Conservation (phyloP, 768 basidiomycete species). For the Termitomyces sp. region DNA sequence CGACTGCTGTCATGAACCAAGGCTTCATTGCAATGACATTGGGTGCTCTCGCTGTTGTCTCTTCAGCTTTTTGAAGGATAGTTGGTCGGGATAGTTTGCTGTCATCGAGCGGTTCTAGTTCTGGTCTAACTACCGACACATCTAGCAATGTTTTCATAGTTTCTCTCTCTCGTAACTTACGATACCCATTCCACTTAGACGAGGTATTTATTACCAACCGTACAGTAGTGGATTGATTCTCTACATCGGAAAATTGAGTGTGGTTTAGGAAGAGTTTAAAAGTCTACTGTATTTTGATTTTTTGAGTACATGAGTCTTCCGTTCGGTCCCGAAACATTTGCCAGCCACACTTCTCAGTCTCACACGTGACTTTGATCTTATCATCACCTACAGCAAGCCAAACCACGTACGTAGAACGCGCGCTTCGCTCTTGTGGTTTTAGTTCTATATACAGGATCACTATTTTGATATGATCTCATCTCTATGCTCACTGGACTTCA, state of each 20-base stretch:
- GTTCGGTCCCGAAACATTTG: background rate
- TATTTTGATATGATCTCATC: background rate
- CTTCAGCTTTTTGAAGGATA: slow-evolving; percentile 12
- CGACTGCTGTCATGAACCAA: slow-evolving; percentile 18
- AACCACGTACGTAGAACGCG: background rate
- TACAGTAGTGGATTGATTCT: slow-evolving; percentile 11
- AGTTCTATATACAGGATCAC: background rate
- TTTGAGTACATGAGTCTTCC: background rate
- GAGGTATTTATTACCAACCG: slow-evolving; percentile 13
- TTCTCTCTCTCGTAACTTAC: slow-evolving; percentile 11
- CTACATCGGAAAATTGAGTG: background rate
- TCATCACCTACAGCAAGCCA: background rate
- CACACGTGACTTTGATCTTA: background rate
- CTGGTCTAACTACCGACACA: slow-evolving; percentile 4
- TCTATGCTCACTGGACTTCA: background rate
- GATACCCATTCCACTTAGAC: slow-evolving; percentile 17
- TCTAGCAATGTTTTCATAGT: slow-evolving; percentile 10
- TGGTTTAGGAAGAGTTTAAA: slow-evolving; percentile 4
- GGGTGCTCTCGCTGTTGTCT: slow-evolving; percentile 13
- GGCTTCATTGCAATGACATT: slow-evolving; percentile 13
- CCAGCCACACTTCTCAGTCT: background rate
- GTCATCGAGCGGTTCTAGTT: slow-evolving; percentile 7
- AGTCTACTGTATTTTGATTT: background rate
- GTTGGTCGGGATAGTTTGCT: slow-evolving; percentile 3
- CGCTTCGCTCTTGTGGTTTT: background rate